phyloP scores from a whole-genome alignment of 192 early-diverging fungal species.

The Haplosporangium gracile region DNA sequence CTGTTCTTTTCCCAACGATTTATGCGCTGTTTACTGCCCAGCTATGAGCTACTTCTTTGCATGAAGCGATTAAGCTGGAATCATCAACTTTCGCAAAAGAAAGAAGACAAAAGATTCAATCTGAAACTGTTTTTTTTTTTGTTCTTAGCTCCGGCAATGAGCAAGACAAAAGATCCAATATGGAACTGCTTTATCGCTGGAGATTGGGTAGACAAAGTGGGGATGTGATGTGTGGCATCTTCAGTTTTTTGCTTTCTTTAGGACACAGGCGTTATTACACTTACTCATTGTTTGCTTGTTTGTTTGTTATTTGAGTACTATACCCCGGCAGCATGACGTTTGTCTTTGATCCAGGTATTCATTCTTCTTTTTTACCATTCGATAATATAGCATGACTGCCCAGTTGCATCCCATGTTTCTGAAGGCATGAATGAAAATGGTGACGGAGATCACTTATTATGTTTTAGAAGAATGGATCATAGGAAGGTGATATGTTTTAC shows the following conservation, averaged over 20 bases:
- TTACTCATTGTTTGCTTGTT: neutral
- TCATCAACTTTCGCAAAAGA: neutral
- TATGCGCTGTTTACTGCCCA: neutral
- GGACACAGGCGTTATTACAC: neutral
- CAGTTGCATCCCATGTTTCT: too few relatives aligned
- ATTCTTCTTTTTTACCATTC: too few relatives aligned
- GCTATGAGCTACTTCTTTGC: neutral
- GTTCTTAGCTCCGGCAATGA: neutral
- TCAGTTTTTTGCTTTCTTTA: neutral
- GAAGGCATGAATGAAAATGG: too few relatives aligned
- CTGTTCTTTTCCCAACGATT: neutral
- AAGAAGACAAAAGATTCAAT: neutral
- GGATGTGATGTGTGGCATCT: neutral
- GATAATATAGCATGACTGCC: too few relatives aligned
- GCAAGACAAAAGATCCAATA: neutral
- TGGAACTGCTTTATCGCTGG: neutral
- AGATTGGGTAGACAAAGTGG: neutral
- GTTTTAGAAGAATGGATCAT: too few relatives aligned
- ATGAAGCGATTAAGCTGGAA: neutral
- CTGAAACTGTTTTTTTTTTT: neutral
- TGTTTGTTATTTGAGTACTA: neutral
- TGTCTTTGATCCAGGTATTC: too few relatives aligned
- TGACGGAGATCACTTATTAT: too few relatives aligned
- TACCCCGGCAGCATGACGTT: too few relatives aligned
- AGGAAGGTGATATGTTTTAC: neutral